Conservation (phyloP, 129 eudicot genomes). For the Daucus carota region DH1_v3.0 NC_030383.2:57430001-57430500, state of each 20-base stretch:
- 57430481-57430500: slow-evolving; percentile 42
- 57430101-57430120: slow-evolving; percentile 57
- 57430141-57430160: slow-evolving; percentile 95
- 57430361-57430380: slow-evolving; percentile 20
- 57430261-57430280: slow-evolving; percentile 78
- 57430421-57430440: slow-evolving; percentile 18
- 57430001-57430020: slow-evolving; percentile 82
- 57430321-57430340: slow-evolving; percentile 35
- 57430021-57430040: slow-evolving; percentile 96
- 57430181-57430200: slow-evolving; percentile 66
- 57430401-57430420: slow-evolving; percentile 14
- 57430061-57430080: slow-evolving; percentile 87
- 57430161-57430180: slow-evolving; percentile 99
- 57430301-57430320: slow-evolving; percentile 65
- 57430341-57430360: slow-evolving; percentile 13
- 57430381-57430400: slow-evolving; percentile 16
- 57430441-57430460: slow-evolving; percentile 67
- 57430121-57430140: slow-evolving; percentile 89
- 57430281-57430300: slow-evolving; percentile 80
- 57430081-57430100: slow-evolving; percentile 53
- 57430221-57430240: slow-evolving; percentile 68
- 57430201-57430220: slow-evolving; percentile 71
- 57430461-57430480: slow-evolving; percentile 65
- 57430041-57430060: slow-evolving; percentile 86
- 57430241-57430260: slow-evolving; percentile 81